Conservation (phyloP, 164 flowering plant species). For the Nelumbo lutea region DNA sequence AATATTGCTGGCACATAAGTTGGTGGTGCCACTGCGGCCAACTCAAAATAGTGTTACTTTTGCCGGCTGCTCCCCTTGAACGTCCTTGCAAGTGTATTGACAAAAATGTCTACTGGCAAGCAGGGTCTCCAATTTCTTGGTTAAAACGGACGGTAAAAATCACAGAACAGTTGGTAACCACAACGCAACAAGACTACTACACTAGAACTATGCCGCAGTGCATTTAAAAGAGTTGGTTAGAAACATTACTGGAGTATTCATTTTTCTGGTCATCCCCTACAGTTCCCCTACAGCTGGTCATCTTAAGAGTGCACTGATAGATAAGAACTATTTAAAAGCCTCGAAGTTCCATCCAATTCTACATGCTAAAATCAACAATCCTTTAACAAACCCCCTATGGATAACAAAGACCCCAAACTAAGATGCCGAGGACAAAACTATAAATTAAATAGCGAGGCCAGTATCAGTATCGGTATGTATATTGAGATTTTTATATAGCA, state of each 20-base stretch:
- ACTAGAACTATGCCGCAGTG: not conserved
- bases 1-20: too few relatives aligned
- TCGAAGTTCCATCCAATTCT: slow-evolving; percentile 48
- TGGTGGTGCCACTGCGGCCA: too few relatives aligned
- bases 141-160: too few relatives aligned
- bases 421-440: slow-evolving; percentile 11
- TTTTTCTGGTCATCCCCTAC: slow-evolving; percentile 5
- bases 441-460: slow-evolving; percentile 21
- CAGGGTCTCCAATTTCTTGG: too few relatives aligned
- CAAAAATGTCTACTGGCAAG: too few relatives aligned
- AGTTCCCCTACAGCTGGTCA: not conserved
- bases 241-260: not conserved
- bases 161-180: too few relatives aligned
- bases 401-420: slow-evolving; percentile 17
- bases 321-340: slow-evolving; percentile 31
- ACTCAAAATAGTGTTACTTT: too few relatives aligned
- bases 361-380: slow-evolving; percentile 24
- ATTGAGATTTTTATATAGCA: slow-evolving; percentile 17
- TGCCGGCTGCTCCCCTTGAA: too few relatives aligned
- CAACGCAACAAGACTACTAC: not conserved
- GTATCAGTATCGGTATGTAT: slow-evolving; percentile 20
- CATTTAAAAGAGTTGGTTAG: not conserved
- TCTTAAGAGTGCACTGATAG: not conserved
- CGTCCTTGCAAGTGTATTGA: too few relatives aligned
- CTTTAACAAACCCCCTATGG: slow-evolving; percentile 10